Conservation (phyloP, 768 basidiomycete genomes). For the Strobilomyces echinocephalus region DNA sequence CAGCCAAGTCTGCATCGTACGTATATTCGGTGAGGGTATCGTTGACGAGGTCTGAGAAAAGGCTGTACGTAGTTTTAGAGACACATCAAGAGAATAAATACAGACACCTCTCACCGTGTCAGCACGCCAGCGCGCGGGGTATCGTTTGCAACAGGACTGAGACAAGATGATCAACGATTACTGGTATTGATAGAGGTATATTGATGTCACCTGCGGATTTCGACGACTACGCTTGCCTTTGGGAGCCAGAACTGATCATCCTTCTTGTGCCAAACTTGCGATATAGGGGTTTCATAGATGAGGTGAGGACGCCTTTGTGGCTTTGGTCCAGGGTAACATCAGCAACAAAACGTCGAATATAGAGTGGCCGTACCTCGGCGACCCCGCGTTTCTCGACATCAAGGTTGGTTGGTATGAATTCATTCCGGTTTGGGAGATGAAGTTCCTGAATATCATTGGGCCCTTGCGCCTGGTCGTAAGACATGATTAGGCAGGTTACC, state of each 20-base stretch:
- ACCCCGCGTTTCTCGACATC: slow-evolving; percentile 76
- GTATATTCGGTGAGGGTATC: slow-evolving; percentile 88
- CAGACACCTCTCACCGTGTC: slow-evolving; percentile 49
- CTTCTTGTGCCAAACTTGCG: slow-evolving; percentile 92
- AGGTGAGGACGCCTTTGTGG: slow-evolving; percentile 71
- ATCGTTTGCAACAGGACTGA: slow-evolving; percentile 52
- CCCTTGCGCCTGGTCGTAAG: slow-evolving; percentile 48
- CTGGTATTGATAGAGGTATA: not conserved
- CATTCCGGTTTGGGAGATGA: slow-evolving; percentile 77
- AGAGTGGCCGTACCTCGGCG: slow-evolving; percentile 42
- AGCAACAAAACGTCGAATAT: not conserved
- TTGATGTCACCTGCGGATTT: slow-evolving; percentile 60
- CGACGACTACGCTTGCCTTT: slow-evolving; percentile 72
- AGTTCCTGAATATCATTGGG: slow-evolving; percentile 65
- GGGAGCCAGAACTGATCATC: slow-evolving; percentile 97
- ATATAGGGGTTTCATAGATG: slow-evolving; percentile 65
- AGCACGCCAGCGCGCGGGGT: slow-evolving; percentile 70
- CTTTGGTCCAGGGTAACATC: slow-evolving; percentile 36
- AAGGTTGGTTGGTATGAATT: slow-evolving; percentile 85
- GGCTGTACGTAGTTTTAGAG: slow-evolving; percentile 33
- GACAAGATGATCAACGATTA: not conserved
- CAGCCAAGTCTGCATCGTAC: slow-evolving; percentile 91
- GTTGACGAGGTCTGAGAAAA: slow-evolving; percentile 80
- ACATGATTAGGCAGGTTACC: not conserved
- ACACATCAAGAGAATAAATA: not conserved